A percentile compares a stretch with the other conserved stretches of the same genome.
Conservation (phyloP, 2,329 filamentous ascomycete species). For the Elsinoe necatrix region DNA sequence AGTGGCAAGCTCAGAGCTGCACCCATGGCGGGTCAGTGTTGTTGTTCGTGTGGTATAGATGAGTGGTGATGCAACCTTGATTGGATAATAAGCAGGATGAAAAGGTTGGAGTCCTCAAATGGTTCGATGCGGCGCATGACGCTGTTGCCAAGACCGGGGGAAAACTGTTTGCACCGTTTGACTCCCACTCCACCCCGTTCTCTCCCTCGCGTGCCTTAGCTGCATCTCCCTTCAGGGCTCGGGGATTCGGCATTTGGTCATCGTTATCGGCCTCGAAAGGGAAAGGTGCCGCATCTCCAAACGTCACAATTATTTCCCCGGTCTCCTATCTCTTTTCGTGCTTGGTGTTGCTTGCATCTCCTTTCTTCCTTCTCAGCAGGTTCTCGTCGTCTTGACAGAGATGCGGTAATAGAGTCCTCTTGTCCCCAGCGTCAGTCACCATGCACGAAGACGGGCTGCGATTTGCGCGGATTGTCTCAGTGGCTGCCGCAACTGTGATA, state of each 20-base stretch:
- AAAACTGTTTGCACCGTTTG: constrained; percentile 11
- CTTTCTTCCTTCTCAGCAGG: neutral
- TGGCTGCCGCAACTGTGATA: constrained; percentile 74
- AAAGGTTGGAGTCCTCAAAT: neutral
- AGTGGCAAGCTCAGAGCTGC: constrained; percentile 83
- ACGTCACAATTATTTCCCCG: constrained; percentile 8
- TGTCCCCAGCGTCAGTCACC: constrained; percentile 20
- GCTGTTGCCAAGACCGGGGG: neutral
- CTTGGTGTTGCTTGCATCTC: neutral
- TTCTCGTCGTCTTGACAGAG: neutral
- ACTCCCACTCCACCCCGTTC: neutral
- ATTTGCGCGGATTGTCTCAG: constrained; percentile 67
- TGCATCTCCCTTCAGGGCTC: neutral
- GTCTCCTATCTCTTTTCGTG: constrained; percentile 3
- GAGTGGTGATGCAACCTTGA: too few relatives aligned
- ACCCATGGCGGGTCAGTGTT: constrained; percentile 56
- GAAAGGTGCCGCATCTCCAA: constrained; percentile 6
- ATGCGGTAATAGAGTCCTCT: neutral
- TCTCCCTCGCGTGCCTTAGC: neutral
- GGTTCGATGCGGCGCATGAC: constrained; percentile 12
- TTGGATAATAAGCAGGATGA: too few relatives aligned
- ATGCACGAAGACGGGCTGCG: constrained; percentile 46
- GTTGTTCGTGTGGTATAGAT: too few relatives aligned
- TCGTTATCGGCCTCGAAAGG: neutral
- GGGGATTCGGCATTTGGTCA: constrained; percentile 7